Evolutionary conservation across 805 yeast species (phyloP).

Genomic region (Nakazawaea populi): DNA sequence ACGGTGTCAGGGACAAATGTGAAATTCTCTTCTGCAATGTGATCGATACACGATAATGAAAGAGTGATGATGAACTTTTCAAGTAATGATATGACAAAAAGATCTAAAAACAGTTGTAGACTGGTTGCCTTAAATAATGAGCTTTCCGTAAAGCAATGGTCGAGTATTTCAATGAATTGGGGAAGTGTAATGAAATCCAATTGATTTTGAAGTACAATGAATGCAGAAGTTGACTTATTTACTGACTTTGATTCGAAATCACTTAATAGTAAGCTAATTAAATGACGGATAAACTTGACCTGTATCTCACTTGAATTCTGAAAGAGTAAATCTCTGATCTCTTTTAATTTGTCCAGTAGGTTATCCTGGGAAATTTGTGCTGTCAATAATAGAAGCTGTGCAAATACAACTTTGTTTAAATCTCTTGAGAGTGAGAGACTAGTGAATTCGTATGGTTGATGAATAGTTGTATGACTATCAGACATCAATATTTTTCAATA

Average conservation of each 20-base stretch:
- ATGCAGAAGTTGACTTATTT: constrained; percentile 13
- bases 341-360: constrained; percentile 31
- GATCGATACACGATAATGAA: constrained; percentile 6
- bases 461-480: background rate
- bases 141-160: background rate
- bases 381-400: constrained; percentile 49
- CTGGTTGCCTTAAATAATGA: background rate
- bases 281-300: constrained; percentile 24
- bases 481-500: constrained; percentile 4
- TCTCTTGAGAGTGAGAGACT: background rate
- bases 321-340: constrained; percentile 42
- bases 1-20: constrained; percentile 4
- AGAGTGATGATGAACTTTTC: constrained; percentile 18
- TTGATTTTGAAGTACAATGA: constrained; percentile 19
- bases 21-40: constrained; percentile 10
- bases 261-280: constrained; percentile 23
- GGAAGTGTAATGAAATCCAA: constrained; percentile 14
- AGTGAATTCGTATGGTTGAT: background rate
- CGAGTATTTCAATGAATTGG: background rate
- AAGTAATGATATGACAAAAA: constrained; percentile 17
- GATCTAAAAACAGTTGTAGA: constrained; percentile 21
- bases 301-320: constrained; percentile 28
- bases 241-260: constrained; percentile 19
- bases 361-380: constrained; percentile 36
- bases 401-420: constrained; percentile 29